Evolutionary conservation across 2,329 filamentous ascomycete species (phyloP), one percentile per base, ranked within the genome.

Genomic region (Leptographium galeiforme): DNA sequence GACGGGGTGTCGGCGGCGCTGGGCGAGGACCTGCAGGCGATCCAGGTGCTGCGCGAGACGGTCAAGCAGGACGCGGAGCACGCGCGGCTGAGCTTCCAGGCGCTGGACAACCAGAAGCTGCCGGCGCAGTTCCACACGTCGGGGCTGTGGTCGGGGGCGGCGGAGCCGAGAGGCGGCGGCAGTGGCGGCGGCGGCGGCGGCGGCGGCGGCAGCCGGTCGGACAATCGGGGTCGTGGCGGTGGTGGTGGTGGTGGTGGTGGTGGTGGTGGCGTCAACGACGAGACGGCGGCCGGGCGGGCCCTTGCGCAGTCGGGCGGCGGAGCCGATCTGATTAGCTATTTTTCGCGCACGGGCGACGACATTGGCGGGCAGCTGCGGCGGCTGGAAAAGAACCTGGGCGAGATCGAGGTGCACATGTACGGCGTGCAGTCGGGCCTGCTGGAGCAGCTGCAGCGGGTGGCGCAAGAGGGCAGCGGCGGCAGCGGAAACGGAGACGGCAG

Each of bases 321-420:
- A 6, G 71, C 75, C 50, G 82, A 82, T 59, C 67, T 85, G 32
- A 78, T 85, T 51, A 72, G 76, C 55, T 81, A 82, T 64, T 85
- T 85, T 63, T 82, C 78, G 13, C 72, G 71, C 54, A 75, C 80
- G 19, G 74, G 79, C 1, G 79, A 82, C 57, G 81, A 82, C 58
- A 81, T 85, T 72, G 69, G 72, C 16, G 66, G 70, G 18, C 78
- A 79, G 51, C 72, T 84, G 52, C 70, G 71, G 44, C 74, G 69
- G 56, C 82, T 83, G 61, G 75, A 77, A 61, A 68, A 69, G 47
- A 81, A 79, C 57, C 66, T 85, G 53, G 71, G 72, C 53, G 81
- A 85, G 62, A 83, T 85, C 52, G 82, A 85, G 66, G 72, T 75
- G 57, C 81, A 84, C 62, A 70, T 85, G 57, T 73, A 80, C 56